phyloP scores from a whole-genome alignment of 1,139 yeast species.

The Scheffersomyces segobiensis region DNA sequence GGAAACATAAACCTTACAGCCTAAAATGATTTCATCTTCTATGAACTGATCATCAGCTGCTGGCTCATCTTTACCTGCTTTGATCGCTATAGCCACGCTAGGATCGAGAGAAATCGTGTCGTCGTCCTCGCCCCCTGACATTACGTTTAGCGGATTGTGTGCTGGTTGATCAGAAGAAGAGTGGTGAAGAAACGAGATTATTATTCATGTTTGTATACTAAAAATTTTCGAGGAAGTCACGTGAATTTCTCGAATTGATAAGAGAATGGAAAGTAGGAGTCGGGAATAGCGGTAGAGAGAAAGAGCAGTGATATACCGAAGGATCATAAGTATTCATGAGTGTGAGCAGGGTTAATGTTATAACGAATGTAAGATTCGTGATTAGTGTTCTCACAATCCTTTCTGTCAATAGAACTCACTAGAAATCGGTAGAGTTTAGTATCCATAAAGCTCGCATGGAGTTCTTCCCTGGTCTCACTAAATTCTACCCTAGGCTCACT shows the following conservation, averaged over 20 bases:
- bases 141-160: not conserved
- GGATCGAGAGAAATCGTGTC: constrained; percentile 1
- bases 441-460: no score
- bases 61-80: constrained; percentile 5
- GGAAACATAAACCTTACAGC: constrained; percentile 77
- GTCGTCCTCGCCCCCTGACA: constrained; percentile 4
- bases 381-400: no score
- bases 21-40: constrained; percentile 56
- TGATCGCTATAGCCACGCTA: constrained; percentile 3
- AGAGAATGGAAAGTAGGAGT: not conserved
- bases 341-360: no score
- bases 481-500: no score
- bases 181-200: not conserved
- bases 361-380: no score
- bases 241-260: not conserved
- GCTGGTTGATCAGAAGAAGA: not conserved
- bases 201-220: not conserved
- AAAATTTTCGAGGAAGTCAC: constrained; percentile 1
- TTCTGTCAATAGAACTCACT: no score
- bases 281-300: no score
- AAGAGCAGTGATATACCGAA: no score
- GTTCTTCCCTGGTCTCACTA: no score
- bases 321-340: no score
- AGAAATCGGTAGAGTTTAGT: no score
- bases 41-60: constrained; percentile 22